phyloP scores from a whole-genome alignment of 139 green algal species.

The Micromonas commoda region DNA sequence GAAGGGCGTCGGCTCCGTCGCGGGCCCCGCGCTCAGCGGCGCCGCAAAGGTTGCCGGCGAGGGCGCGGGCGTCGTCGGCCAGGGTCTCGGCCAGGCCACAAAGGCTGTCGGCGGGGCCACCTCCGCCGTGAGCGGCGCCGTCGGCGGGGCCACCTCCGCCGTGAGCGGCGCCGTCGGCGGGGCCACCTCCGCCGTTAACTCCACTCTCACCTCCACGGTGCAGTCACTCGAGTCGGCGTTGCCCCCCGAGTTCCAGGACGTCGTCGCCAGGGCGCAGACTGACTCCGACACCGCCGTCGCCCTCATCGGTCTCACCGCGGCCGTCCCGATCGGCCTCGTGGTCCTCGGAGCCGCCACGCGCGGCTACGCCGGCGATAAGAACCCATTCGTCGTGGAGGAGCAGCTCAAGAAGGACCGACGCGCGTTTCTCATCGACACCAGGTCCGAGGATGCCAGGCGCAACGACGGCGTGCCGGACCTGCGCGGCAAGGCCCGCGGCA shows the following conservation, averaged over 20 bases:
- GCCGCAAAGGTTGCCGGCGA: neutral
- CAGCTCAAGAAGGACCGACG: neutral
- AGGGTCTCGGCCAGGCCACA: neutral
- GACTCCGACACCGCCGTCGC: neutral
- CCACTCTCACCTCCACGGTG: neutral
- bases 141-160: neutral
- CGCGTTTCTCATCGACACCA: slow-evolving; percentile 15
- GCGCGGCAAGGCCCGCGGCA: neutral
- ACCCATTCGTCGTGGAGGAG: neutral
- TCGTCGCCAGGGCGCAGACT: neutral
- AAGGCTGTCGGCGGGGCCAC: neutral
- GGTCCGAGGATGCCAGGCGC: neutral
- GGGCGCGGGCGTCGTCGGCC: neutral
- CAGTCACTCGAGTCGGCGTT: neutral
- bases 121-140: neutral
- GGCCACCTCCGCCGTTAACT: neutral
- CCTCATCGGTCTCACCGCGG: neutral
- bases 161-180: neutral
- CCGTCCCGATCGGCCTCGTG: neutral
- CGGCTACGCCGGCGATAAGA: slow-evolving; percentile 2
- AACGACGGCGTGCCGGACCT: slow-evolving; percentile 13
- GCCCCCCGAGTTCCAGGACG: neutral
- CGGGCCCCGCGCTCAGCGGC: neutral
- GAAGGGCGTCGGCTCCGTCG: neutral
- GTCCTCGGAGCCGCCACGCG: neutral